These are phyloP conservation scores for Thielaviopsis populi DNA, from an alignment of 2,329 filamentous ascomycete genomes.

Conservation along the genomic window DNA sequence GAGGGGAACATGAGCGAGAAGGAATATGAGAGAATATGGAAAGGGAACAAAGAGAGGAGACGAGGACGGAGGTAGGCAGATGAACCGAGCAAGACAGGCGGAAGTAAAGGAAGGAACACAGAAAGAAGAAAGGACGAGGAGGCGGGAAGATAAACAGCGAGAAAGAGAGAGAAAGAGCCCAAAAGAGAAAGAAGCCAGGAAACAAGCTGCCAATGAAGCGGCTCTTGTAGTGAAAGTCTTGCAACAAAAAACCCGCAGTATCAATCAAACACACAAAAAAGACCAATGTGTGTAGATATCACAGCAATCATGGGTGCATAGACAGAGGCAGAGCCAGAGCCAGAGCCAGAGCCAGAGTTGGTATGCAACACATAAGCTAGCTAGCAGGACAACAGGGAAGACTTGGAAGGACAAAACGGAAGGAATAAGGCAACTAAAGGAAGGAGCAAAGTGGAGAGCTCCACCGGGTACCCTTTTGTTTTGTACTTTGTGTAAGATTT, in stretches of 20 bases:
- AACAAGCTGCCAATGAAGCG: no score
- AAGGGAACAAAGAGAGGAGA: neutral
- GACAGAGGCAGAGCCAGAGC: neutral
- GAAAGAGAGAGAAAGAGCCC: neutral
- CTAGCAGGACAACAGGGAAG: neutral
- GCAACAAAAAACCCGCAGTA: neutral
- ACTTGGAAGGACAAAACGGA: neutral
- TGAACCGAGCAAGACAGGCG: neutral
- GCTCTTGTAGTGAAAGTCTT: no score
- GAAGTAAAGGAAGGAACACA: neutral
- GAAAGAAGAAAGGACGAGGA: neutral
- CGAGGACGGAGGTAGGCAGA: neutral
- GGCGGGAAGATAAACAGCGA: neutral
- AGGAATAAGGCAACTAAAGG: neutral
- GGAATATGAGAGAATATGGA: slow-evolving; percentile 3
- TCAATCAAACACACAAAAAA: neutral
- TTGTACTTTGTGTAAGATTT: neutral
- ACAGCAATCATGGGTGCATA: neutral
- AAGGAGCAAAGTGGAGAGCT: neutral
- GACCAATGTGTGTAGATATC: neutral
- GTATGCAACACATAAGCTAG: neutral
- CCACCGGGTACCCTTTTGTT: neutral
- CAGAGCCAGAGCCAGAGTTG: no score
- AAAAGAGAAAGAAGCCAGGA: neutral
- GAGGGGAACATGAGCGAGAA: neutral